These are phyloP conservation scores for Suillus ampliporus DNA, from an alignment of 768 basidiomycete genomes.

Conservation along the genomic window DNA sequence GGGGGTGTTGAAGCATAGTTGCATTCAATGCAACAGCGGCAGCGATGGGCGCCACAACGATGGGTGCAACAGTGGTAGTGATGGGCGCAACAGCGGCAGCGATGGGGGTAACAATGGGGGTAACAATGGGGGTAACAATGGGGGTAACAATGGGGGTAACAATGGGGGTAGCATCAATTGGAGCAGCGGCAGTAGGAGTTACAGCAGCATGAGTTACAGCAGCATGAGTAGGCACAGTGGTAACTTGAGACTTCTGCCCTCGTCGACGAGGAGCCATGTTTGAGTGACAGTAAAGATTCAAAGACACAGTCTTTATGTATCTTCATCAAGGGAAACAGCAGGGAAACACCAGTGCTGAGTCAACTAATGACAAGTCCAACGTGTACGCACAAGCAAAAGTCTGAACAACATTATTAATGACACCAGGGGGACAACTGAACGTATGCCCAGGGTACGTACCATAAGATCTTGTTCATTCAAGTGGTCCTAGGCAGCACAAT, in stretches of 20 bases:
- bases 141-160: neutral
- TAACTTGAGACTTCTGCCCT: neutral
- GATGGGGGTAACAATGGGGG: too few relatives aligned
- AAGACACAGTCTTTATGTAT: neutral
- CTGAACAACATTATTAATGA: too few relatives aligned
- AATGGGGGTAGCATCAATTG: neutral
- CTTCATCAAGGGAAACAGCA: neutral
- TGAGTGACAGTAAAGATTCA: neutral
- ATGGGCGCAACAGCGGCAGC: too few relatives aligned
- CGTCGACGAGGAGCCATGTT: neutral
- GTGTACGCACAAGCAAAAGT: neutral
- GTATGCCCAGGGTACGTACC: too few relatives aligned
- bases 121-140: too few relatives aligned
- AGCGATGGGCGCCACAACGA: too few relatives aligned
- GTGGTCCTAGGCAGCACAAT: too few relatives aligned
- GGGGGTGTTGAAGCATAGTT: neutral
- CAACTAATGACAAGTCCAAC: neutral
- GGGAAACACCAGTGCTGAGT: neutral
- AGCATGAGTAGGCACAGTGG: neutral
- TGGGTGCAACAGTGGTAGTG: too few relatives aligned
- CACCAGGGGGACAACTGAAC: too few relatives aligned
- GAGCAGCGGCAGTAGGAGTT: neutral
- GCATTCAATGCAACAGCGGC: too few relatives aligned
- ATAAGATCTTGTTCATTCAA: too few relatives aligned
- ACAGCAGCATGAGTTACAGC: too few relatives aligned